phyloP scores from a whole-genome alignment of 495 filamentous ascomycete species.

The Neurospora sp. region DNA sequence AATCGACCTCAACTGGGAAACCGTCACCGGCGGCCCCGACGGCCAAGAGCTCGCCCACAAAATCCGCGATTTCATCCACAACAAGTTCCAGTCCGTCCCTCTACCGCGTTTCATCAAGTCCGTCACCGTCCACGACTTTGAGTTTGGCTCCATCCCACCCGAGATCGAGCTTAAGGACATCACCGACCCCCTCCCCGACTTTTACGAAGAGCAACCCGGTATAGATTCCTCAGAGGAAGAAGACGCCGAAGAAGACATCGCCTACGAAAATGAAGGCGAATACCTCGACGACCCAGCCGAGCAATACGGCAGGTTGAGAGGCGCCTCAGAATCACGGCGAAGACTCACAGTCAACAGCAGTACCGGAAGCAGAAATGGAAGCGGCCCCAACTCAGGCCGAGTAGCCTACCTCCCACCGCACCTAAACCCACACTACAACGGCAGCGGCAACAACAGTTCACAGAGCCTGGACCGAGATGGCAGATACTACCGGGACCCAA shows the following conservation, averaged over 20 bases:
- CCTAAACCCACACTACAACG: conserved; percentile 15
- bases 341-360: conserved; percentile 18
- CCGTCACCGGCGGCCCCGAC: conserved; percentile 80
- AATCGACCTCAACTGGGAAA: conserved; percentile 92
- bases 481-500: not conserved
- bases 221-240: conserved; percentile 16
- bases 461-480: not conserved
- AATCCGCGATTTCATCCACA: conserved; percentile 89
- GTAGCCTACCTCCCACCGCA: conserved; percentile 20
- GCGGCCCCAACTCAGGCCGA: not conserved
- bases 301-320: conserved; percentile 5
- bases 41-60: conserved; percentile 69
- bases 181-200: conserved; percentile 87
- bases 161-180: conserved; percentile 91
- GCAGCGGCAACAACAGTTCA: not conserved
- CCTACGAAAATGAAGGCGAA: conserved; percentile 22
- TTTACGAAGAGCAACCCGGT: conserved; percentile 78
- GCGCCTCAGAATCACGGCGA: conserved; percentile 11
- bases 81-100: conserved; percentile 82
- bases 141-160: conserved; percentile 75
- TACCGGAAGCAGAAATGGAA: conserved; percentile 5
- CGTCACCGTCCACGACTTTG: conserved; percentile 86
- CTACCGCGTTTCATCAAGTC: conserved; percentile 94
- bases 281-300: conserved; percentile 25
- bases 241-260: conserved; percentile 33